Base-by-base conservation (phyloP, 768 basidiomycete species). In the Amanita brunnescens region DNA sequence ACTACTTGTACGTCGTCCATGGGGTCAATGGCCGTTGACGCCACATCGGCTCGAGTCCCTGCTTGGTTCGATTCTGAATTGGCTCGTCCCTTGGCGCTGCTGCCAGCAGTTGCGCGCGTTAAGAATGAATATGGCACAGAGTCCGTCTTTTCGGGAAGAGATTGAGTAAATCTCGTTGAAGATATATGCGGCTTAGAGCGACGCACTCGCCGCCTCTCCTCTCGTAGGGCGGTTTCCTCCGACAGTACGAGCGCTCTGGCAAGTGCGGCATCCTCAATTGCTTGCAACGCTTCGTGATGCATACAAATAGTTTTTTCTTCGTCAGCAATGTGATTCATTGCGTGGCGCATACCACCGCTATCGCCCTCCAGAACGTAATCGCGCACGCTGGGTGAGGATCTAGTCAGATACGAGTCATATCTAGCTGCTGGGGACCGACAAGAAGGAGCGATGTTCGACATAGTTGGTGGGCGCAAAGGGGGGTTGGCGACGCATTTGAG, bases 291-390 rank as follows among this genome's bases (percentile, higher is more conserved):
- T 24, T 51, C 41, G 33, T 51, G 43, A 32, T 51, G 50, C 40
- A n/a, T 26, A 34, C 50, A 41, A 26, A 51, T 51, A 13, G 50
- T 29, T 6, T 51, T 41, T 34, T 51, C 41, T 16, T 44, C 50
- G 3, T 18, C 6, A 14, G 50, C 32, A 12, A 51, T 44, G 7
- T 32, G 42, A 21, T 18, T 23, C 42, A 51, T 51, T 14, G 41
- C 41, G 5, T 18, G 4, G 41, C 32, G 50, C 50, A 51, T 51
- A 5, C 2, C 33, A 8, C 43, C 41, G 16, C 37, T 41, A 33
- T 51, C 49, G 16, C 32, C 23, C 23, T 51, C 50, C n/a, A 51
- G 33, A 35, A 51, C 32, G 18, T 51, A 51, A 24, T 51, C 50
- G 13, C 50, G 50, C 44, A 44, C 33, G 13, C 50, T 51, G 50